phyloP scores from a whole-genome alignment of 257 asterid species.

The Nicotiana paniculata region DNA sequence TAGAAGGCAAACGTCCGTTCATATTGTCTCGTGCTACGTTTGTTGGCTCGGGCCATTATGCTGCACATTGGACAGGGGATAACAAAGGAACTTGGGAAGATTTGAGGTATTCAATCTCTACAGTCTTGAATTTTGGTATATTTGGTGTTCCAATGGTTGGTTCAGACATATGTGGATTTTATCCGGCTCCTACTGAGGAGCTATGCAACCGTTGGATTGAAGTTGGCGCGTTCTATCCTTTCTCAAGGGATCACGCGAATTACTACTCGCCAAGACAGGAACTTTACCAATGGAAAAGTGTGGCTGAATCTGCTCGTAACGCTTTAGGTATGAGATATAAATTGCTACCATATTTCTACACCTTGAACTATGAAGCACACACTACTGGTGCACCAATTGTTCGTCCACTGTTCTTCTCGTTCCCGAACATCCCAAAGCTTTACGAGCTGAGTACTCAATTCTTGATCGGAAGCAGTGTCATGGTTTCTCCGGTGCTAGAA shows the following conservation, averaged over 20 bases:
- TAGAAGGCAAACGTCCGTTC: slow-evolving; percentile 83
- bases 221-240: slow-evolving; percentile 89
- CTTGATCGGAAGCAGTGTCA: slow-evolving; percentile 63
- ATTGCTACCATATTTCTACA: slow-evolving; percentile 69
- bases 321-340: slow-evolving; percentile 89
- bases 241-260: slow-evolving; percentile 91
- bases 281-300: slow-evolving; percentile 95
- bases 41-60: slow-evolving; percentile 81
- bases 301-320: slow-evolving; percentile 81
- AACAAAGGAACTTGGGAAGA: slow-evolving; percentile 93
- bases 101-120: slow-evolving; percentile 67
- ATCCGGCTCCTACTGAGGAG: slow-evolving; percentile 82
- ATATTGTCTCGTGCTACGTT: slow-evolving; percentile 70
- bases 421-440: slow-evolving; percentile 39
- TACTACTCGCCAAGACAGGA: slow-evolving; percentile 87
- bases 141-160: slow-evolving; percentile 99
- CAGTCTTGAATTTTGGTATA: slow-evolving; percentile 74
- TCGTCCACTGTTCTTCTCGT: slow-evolving; percentile 75
- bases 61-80: slow-evolving; percentile 97
- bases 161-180: slow-evolving; percentile 93
- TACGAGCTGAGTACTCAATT: slow-evolving; percentile 83
- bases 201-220: slow-evolving; percentile 98
- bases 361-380: slow-evolving; percentile 79
- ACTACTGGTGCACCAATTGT: slow-evolving; percentile 78
- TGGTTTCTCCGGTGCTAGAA: slow-evolving; percentile 87